Evolutionary conservation across 2,329 filamentous ascomycete species (phyloP), one percentile per base, ranked within the genome.

Genomic region (Fusarium begoniae): DNA sequence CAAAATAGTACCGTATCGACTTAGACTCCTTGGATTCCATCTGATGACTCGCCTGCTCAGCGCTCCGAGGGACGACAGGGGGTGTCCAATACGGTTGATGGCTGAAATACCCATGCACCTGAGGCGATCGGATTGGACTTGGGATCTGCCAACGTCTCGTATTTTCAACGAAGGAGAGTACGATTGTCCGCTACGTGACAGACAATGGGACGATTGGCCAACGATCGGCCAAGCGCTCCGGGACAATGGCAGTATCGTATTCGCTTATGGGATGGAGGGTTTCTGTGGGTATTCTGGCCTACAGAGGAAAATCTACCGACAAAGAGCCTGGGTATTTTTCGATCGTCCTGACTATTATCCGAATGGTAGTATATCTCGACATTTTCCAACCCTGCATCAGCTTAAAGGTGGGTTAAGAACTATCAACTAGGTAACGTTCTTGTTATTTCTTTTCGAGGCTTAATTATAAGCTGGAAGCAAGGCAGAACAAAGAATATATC

Each of bases 1-100:
- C 2, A 10, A 2, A 14, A 8, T 0, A 20, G 6, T 20, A 10
- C 10, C 45, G 14, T 0, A 2, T 8, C 6, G 4, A 28, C 9
- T 22, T 18, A 11, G 1, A n/a, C n/a, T 32, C 8, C 3, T 18
- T 32, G 47, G 22, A n/a, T 32, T 50, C 5, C 0, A 13, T 13
- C 22, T 7, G 22, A 50, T 32, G 28, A 32, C 22, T 32, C 22
- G 15, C 8, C 22, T 32, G 5, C 47, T 50, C 18, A 32, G 5
- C 1, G 22, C 0, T 18, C 47, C 47, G 1, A 13, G 22, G 32
- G 28, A 50, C 11, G 5, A n/a, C 5, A 32, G 8, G 15, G 15
- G 28, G 32, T 50, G 28, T 50, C 47, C 47, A 11, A 32, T n/a
- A 3, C 1, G 18, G 12, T 22, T 28, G 2, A 10, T 47, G 3